Percentiles rank a stretch among this genome's conserved stretches.
Evolutionary conservation across 768 basidiomycete genomes (phyloP).

Genomic region (Kwoniella sp.): DNA sequence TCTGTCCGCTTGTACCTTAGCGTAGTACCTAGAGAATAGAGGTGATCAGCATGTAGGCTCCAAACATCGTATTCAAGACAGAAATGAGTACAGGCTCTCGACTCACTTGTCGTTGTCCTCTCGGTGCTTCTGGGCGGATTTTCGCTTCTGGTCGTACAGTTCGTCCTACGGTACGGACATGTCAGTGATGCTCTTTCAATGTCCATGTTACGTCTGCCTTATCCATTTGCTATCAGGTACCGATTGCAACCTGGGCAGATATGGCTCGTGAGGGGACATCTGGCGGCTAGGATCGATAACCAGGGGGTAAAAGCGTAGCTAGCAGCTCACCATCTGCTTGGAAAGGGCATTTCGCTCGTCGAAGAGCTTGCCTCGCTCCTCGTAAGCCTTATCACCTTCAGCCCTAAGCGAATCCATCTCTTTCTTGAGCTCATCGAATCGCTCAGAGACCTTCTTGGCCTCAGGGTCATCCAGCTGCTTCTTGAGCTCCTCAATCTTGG

Average conservation of each 20-base stretch:
- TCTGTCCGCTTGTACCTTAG: conserved; percentile 56
- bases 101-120: conserved; percentile 76
- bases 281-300: too few species aligned
- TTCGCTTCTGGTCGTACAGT: conserved; percentile 76
- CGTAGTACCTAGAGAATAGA: conserved; percentile 40
- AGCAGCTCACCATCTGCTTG: conserved; percentile 54
- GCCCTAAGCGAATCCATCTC: conserved; percentile 86
- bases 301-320: too few species aligned
- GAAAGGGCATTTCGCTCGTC: conserved; percentile 80
- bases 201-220: too few species aligned
- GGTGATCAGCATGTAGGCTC: neutral
- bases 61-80: too few species aligned
- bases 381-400: conserved; percentile 80
- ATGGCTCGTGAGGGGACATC: too few species aligned
- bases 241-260: too few species aligned
- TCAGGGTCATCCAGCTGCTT: conserved; percentile 89
- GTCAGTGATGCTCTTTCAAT: conserved; percentile 1
- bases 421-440: conserved; percentile 76
- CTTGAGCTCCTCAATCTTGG: conserved; percentile 72
- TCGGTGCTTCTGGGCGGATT: conserved; percentile 69
- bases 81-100: too few species aligned
- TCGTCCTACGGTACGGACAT: conserved; percentile 61
- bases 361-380: conserved; percentile 75
- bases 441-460: conserved; percentile 73
- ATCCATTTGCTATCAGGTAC: too few species aligned